Evolutionary conservation across 192 early-diverging fungal species (phyloP).

Genomic region (Lobosporangium transversale): DNA sequence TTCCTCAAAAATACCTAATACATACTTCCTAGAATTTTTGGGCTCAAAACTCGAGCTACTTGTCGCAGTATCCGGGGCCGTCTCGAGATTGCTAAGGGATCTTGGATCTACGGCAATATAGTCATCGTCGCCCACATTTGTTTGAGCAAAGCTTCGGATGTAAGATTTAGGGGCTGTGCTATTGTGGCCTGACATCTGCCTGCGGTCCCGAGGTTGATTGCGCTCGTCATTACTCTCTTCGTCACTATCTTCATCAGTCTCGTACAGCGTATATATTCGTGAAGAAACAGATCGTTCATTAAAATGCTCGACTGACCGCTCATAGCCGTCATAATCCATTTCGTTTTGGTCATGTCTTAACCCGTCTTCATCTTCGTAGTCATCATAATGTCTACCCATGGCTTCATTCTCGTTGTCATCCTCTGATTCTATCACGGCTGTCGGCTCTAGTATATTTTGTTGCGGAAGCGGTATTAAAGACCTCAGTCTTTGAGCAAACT

Average conservation of each 20-base stretch:
- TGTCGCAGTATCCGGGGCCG: no score
- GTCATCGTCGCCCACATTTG: no score
- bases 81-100: no score
- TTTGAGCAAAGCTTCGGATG: no score
- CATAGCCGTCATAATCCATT: background rate
- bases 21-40: no score
- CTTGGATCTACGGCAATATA: no score
- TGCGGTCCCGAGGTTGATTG: no score
- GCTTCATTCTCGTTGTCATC: constrained; percentile 9
- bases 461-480: constrained; percentile 14
- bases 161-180: no score
- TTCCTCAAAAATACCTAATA: no score
- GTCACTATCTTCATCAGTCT: constrained; percentile 24
- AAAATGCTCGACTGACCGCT: background rate
- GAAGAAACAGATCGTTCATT: background rate
- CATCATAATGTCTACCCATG: background rate
- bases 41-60: no score
- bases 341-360: background rate
- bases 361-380: background rate
- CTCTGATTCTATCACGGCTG: constrained; percentile 11
- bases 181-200: no score
- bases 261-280: constrained; percentile 20
- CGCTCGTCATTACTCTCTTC: constrained; percentile 13
- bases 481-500: constrained; percentile 14
- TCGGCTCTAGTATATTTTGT: background rate